phyloP scores from a whole-genome alignment of 2,329 filamentous ascomycete species.

The Stachybotrys elegans region DNA sequence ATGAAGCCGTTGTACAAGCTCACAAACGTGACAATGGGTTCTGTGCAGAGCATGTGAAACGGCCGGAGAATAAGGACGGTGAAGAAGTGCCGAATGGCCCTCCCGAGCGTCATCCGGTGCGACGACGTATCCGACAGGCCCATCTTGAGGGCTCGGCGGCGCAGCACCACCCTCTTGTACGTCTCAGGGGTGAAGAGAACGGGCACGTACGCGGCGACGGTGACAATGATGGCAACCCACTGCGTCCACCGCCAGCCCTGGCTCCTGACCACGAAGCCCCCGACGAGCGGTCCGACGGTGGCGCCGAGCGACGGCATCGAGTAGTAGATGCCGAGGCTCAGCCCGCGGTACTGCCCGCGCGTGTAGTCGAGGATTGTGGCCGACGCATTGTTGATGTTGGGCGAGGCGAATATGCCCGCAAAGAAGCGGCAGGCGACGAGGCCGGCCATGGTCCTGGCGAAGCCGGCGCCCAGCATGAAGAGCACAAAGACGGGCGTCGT shows the following conservation, averaged over 20 bases:
- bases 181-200: not conserved
- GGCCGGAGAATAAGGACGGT: slow-evolving; percentile 5
- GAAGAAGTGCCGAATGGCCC: too few relatives aligned
- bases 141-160: not conserved
- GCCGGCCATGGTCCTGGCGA: not conserved
- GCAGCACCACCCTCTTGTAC: not conserved
- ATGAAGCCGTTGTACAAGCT: slow-evolving; percentile 58
- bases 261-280: not conserved
- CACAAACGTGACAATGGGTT: slow-evolving; percentile 64
- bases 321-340: not conserved
- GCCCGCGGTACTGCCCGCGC: not conserved
- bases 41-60: slow-evolving; percentile 13
- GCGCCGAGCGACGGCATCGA: not conserved
- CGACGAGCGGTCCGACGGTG: not conserved
- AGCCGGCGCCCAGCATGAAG: not conserved
- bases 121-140: not conserved
- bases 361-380: not conserved
- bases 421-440: not conserved
- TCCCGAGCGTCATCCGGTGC: too few relatives aligned
- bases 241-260: not conserved
- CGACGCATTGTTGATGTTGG: not conserved
- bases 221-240: not conserved
- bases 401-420: not conserved
- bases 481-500: not conserved
- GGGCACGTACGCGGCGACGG: not conserved